These are phyloP conservation scores for Eremothecium gossypii DNA, from an alignment of 1,139 yeast species.

Conservation along the genomic window DNA sequence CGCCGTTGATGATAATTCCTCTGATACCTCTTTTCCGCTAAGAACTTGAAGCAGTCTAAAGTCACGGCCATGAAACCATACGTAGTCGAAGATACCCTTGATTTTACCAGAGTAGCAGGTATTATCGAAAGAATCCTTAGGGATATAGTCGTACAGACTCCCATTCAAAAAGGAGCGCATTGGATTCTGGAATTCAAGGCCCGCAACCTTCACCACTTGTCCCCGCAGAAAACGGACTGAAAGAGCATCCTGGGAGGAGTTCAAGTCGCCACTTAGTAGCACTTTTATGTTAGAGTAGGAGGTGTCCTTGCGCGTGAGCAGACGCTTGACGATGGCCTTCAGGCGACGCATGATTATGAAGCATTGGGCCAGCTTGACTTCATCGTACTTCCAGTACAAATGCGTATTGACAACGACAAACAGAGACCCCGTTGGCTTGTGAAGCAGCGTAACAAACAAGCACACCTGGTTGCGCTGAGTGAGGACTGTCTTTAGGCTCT, in stretches of 20 bases:
- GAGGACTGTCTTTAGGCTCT: slow-evolving; percentile 28
- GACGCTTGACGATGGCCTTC: slow-evolving; percentile 24
- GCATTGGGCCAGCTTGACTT: slow-evolving; percentile 48
- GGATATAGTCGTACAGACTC: slow-evolving; percentile 32
- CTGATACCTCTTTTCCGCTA: slow-evolving; percentile 63
- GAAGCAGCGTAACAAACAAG: slow-evolving; percentile 38
- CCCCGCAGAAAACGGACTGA: slow-evolving; percentile 40
- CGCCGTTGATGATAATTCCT: slow-evolving; percentile 43
- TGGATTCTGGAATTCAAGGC: slow-evolving; percentile 30
- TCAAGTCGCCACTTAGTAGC: slow-evolving; percentile 44
- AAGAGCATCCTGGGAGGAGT: slow-evolving; percentile 41
- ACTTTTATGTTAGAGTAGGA: slow-evolving; percentile 24
- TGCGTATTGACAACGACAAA: slow-evolving; percentile 49
- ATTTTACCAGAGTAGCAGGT: slow-evolving; percentile 45
- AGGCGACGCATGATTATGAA: slow-evolving; percentile 35
- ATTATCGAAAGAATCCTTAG: slow-evolving; percentile 34
- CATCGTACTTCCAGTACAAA: slow-evolving; percentile 51
- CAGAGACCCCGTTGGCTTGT: slow-evolving; percentile 32
- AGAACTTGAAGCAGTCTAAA: slow-evolving; percentile 39
- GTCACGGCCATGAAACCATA: slow-evolving; percentile 42
- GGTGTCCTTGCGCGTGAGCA: slow-evolving; percentile 24
- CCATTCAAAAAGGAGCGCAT: slow-evolving; percentile 28
- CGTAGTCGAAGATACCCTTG: slow-evolving; percentile 47
- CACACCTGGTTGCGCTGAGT: slow-evolving; percentile 48
- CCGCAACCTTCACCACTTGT: slow-evolving; percentile 27